Evolutionary conservation across 2,329 filamentous ascomycete species (phyloP).

Genomic region (Alternaria brassicae): DNA sequence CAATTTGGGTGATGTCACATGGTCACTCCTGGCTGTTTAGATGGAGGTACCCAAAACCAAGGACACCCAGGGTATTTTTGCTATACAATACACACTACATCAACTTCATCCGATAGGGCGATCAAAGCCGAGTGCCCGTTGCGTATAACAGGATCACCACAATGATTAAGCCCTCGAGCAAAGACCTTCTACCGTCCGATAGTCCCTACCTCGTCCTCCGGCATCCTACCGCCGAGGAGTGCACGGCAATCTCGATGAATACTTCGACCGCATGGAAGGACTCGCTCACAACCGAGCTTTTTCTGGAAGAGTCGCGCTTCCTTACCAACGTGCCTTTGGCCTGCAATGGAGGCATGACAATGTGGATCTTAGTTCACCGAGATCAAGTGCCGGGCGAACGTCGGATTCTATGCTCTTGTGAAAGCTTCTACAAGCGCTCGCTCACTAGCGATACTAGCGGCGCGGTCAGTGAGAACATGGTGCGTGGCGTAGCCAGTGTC

Average conservation of each 20-base stretch:
- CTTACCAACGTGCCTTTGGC: slow-evolving; percentile 61
- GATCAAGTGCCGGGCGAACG: slow-evolving; percentile 48
- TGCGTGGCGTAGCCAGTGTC: slow-evolving; percentile 78
- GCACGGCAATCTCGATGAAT: not conserved
- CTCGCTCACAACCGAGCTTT: not conserved
- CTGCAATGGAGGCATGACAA: slow-evolving; percentile 59
- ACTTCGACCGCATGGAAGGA: not conserved
- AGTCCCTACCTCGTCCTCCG: not conserved
- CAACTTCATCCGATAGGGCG: not conserved
- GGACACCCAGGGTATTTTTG: not conserved
- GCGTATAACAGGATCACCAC: not conserved
- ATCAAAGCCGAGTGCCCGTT: not conserved
- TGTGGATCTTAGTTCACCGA: slow-evolving; percentile 62
- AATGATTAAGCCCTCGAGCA: not conserved
- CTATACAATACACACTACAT: not conserved
- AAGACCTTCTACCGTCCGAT: not conserved
- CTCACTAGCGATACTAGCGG: slow-evolving; percentile 46
- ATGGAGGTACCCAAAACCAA: not conserved
- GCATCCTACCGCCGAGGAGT: not conserved
- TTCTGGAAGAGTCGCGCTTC: not conserved
- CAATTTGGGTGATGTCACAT: not conserved
- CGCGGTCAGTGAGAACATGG: slow-evolving; percentile 60
- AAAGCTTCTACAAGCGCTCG: not conserved
- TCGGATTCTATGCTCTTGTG: slow-evolving; percentile 62
- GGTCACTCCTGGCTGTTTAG: not conserved